Evolutionary conservation across 345 rosid species (phyloP).

Genomic region (Arabis hirsuta): DNA sequence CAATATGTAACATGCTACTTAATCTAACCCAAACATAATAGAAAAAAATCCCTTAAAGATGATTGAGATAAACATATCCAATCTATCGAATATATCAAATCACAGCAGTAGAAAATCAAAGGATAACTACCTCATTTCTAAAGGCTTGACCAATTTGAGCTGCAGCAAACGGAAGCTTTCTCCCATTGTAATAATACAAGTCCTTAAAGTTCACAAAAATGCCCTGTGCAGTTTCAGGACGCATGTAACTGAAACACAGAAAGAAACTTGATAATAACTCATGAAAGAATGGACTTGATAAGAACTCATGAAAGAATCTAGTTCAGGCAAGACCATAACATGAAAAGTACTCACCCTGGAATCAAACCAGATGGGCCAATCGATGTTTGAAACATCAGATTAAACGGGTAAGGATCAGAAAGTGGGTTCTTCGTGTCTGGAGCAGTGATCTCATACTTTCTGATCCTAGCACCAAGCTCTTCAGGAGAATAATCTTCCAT

Average conservation of each 20-base stretch:
- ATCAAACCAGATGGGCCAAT: conserved; percentile 91
- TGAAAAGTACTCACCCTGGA: conserved; percentile 62
- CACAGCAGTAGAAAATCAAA: conserved; percentile 13
- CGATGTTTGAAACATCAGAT: conserved; percentile 95
- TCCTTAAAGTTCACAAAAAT: conserved; percentile 93
- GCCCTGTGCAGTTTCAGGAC: conserved; percentile 99
- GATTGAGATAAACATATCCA: background rate
- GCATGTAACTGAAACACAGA: conserved; percentile 71
- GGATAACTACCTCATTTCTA: conserved; percentile 77
- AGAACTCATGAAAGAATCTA: background rate
- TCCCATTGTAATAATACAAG: conserved; percentile 86
- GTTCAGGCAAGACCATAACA: background rate
- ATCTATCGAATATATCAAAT: background rate
- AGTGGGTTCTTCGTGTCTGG: conserved; percentile 84
- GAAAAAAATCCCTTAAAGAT: background rate
- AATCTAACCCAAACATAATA: background rate
- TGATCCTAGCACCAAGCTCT: conserved; percentile 78
- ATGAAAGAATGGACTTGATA: too few species aligned
- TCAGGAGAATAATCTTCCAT: conserved; percentile 83
- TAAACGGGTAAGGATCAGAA: conserved; percentile 93
- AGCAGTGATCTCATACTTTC: conserved; percentile 78
- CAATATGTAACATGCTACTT: background rate
- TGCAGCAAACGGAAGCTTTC: conserved; percentile 94
- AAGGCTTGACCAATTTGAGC: conserved; percentile 99
- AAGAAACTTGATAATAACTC: background rate